Base-by-base conservation (phyloP, 192 early-diverging fungal genomes). In the Entomortierella beljakovae region DNA sequence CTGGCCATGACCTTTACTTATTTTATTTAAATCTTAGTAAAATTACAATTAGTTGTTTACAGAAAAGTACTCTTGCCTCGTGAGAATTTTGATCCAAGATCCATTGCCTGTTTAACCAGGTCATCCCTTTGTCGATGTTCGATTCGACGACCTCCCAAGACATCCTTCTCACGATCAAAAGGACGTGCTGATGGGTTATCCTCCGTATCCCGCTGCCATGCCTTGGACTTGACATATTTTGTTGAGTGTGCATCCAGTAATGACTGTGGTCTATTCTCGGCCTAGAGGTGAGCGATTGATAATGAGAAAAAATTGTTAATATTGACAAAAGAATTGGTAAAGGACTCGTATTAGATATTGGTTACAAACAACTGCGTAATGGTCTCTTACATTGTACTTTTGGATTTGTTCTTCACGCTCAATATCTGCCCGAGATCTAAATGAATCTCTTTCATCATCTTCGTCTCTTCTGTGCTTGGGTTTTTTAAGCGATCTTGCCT, bases 151-250 rank as follows among this genome's bases (percentile, higher is more conserved):
- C 82, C 56, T 25, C 85, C 83, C 22, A 82, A 76, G 29, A 89
- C 80, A 70, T 89, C 88, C 68, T 70, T 79, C 31, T 89, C 86
- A 25, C 88, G 81, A 64, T 89, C 88, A 76, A 89, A 89, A 26
- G 77, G 62, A 29, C 86, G 81, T 56, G 85, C 82, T 53, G 81
- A 79, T 0, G 73, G 83, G 37, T 89, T 86, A 25, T 87, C 85
- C 16, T 70, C 66, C 9, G 57, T 26, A 53, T 64, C 38, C 38
- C 55, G 69, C 65, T 79, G 67, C 71, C 84, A 82, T 53, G 81
- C 73, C 16, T 81, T 64, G 31, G 80, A 80, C 33, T 82, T 77
- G 22, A 83, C 16, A 38, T 86, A 86, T 25, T 56, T 65, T 5
- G 64, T 58, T 15, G 70, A 52, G 50, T 89, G 88, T 1, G 57